Percentiles rank a stretch among this genome's conserved stretches.
Conservation (phyloP, 805 yeast species). For the Candida mattraensis region DNA sequence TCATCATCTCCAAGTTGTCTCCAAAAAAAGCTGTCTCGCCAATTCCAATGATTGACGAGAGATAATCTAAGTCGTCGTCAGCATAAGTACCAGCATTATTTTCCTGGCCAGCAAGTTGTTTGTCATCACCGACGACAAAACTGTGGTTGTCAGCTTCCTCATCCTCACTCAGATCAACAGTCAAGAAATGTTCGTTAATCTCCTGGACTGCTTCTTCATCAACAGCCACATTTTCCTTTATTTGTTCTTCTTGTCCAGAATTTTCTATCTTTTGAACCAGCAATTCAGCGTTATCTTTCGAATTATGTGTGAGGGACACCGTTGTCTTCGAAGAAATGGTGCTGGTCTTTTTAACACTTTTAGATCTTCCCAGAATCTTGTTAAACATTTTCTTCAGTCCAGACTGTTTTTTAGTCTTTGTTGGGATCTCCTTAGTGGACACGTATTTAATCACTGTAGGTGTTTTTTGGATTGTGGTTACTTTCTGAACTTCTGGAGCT, state of each 20-base stretch:
- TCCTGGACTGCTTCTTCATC: not conserved
- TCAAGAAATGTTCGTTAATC: not conserved
- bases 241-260: not conserved
- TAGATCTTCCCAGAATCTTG: conserved; percentile 2
- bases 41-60: conserved; percentile 39
- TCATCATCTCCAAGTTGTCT: conserved; percentile 20
- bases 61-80: conserved; percentile 37
- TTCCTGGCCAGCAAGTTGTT: conserved; percentile 1
- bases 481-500: not conserved
- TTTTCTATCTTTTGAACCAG: not conserved
- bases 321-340: too few species aligned
- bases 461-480: too few species aligned
- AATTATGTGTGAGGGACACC: too few species aligned
- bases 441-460: too few species aligned
- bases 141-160: conserved; percentile 17
- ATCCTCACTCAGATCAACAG: conserved; percentile 12
- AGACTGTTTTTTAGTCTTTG: conserved; percentile 4
- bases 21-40: conserved; percentile 41
- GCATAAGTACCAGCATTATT: conserved; percentile 2
- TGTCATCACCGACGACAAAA: conserved; percentile 19
- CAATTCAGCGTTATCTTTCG: too few species aligned
- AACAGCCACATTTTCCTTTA: not conserved
- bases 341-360: not conserved
- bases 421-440: too few species aligned
- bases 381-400: conserved; percentile 2